Conservation (phyloP, 2,329 filamentous ascomycete species). For the Trichophaea hybrida region DNA sequence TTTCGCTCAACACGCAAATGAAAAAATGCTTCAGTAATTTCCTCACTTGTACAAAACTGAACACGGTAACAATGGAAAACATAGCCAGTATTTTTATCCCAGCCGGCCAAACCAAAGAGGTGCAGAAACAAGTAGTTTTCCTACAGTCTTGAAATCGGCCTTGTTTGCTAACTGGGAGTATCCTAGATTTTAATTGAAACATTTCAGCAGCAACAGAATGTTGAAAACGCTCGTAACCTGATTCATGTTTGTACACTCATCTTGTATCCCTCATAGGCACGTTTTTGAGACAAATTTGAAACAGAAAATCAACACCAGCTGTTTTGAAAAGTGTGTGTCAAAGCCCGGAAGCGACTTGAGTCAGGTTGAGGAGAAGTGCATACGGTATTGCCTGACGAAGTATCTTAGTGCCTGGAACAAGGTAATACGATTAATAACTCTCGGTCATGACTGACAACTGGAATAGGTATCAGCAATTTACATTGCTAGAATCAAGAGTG, state of each 20-base stretch:
- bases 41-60: neutral
- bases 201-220: slow-evolving; percentile 48
- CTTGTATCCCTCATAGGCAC: neutral
- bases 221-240: slow-evolving; percentile 53
- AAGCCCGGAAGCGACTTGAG: slow-evolving; percentile 54
- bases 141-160: neutral
- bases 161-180: slow-evolving; percentile 25
- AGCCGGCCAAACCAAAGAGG: slow-evolving; percentile 16
- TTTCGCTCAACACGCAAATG: too few relatives aligned
- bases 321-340: slow-evolving; percentile 63
- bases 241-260: slow-evolving; percentile 44
- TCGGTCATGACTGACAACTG: slow-evolving; percentile 70
- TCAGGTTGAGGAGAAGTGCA: slow-evolving; percentile 41
- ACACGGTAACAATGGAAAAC: slow-evolving; percentile 25
- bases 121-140: slow-evolving; percentile 22
- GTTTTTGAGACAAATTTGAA: neutral
- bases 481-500: slow-evolving; percentile 48
- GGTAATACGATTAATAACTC: slow-evolving; percentile 35
- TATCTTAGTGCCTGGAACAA: too few relatives aligned
- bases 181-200: slow-evolving; percentile 48
- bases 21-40: too few relatives aligned
- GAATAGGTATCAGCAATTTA: slow-evolving; percentile 56
- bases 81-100: slow-evolving; percentile 18
- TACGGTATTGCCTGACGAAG: slow-evolving; percentile 43
- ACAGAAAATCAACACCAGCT: slow-evolving; percentile 67